These are phyloP conservation scores for Aureobasidium melanogenum DNA, from an alignment of 2,329 filamentous ascomycete genomes.

Conservation along the genomic window DNA sequence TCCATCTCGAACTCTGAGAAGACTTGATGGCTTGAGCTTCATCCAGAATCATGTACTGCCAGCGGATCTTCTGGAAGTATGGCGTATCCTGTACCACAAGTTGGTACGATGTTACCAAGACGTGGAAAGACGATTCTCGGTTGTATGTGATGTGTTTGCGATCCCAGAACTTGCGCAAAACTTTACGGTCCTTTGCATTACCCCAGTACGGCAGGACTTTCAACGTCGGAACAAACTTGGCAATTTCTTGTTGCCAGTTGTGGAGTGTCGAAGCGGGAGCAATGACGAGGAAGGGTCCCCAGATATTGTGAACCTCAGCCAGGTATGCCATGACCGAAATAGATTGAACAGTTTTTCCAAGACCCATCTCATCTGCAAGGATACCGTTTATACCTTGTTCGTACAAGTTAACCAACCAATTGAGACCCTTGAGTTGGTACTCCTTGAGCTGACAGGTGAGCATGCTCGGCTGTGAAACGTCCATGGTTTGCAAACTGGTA, in stretches of 20 bases:
- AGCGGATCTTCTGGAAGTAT: conserved; percentile 98
- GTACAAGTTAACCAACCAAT: conserved; percentile 98
- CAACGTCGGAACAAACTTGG: conserved; percentile 85
- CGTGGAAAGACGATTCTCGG: conserved; percentile 88
- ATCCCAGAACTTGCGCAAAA: conserved; percentile 98
- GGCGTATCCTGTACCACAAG: conserved; percentile 90
- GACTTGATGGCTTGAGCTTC: conserved; percentile 99
- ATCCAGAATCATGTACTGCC: conserved; percentile 99
- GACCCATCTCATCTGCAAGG: conserved; percentile 97
- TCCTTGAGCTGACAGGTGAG: conserved; percentile 93
- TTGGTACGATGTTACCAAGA: conserved; percentile 94
- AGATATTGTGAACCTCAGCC: conserved; percentile 93
- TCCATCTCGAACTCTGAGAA: conserved; percentile 92
- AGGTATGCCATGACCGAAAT: conserved; percentile 99
- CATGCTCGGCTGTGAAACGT: conserved; percentile 89
- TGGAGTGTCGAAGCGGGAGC: conserved; percentile 92
- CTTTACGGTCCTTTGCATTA: conserved; percentile 84
- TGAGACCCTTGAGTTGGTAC: conserved; percentile 97
- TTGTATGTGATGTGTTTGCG: conserved; percentile 94
- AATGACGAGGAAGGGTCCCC: conserved; percentile 95
- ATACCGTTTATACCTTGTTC: conserved; percentile 99
- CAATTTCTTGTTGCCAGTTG: conserved; percentile 99
- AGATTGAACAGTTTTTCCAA: conserved; percentile 97
- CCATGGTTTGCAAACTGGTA: conserved; percentile 84
- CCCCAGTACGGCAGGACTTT: conserved; percentile 98